Evolutionary conservation across 768 basidiomycete genomes (phyloP).

Genomic region (Suillus bovinus): DNA sequence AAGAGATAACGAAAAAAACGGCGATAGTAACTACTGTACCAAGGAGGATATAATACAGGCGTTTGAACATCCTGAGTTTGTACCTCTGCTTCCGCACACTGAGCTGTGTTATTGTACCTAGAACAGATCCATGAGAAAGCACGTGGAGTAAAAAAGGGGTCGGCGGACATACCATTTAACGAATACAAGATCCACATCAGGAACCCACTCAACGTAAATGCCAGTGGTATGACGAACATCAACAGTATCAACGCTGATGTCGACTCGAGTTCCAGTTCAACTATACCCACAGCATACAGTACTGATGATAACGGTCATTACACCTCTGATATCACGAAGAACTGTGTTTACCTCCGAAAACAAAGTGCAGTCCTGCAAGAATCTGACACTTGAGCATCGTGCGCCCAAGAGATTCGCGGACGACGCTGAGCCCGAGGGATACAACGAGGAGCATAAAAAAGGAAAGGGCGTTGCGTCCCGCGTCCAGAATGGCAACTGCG

Average conservation of each 20-base stretch:
- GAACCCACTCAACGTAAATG: slow-evolving; percentile 94
- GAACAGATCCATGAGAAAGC: slow-evolving; percentile 4
- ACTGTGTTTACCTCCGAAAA: slow-evolving; percentile 85
- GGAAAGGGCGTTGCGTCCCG: slow-evolving; percentile 89
- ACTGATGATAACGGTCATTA: slow-evolving; percentile 43
- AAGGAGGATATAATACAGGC: slow-evolving; percentile 82
- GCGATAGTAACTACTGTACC: slow-evolving; percentile 78
- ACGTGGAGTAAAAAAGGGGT: not conserved
- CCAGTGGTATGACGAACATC: slow-evolving; percentile 90
- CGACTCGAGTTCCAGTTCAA: slow-evolving; percentile 88
- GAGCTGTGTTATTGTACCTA: slow-evolving; percentile 88
- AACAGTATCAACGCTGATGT: slow-evolving; percentile 84
- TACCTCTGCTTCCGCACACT: slow-evolving; percentile 82
- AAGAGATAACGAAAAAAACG: slow-evolving; percentile 91
- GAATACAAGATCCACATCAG: slow-evolving; percentile 95
- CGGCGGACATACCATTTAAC: slow-evolving; percentile 69
- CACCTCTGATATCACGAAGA: not conserved
- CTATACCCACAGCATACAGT: slow-evolving; percentile 92
- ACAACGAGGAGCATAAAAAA: slow-evolving; percentile 96
- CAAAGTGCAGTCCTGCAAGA: slow-evolving; percentile 82
- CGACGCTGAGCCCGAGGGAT: slow-evolving; percentile 88
- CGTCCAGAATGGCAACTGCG: slow-evolving; percentile 92
- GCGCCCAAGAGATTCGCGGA: slow-evolving; percentile 81
- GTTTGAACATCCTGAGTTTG: slow-evolving; percentile 87
- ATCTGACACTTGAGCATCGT: slow-evolving; percentile 85